A percentile compares a stretch with the other conserved stretches of the same genome.
Evolutionary conservation across 768 basidiomycete species (phyloP).

Genomic region (Kwoniella heveanensis): DNA sequence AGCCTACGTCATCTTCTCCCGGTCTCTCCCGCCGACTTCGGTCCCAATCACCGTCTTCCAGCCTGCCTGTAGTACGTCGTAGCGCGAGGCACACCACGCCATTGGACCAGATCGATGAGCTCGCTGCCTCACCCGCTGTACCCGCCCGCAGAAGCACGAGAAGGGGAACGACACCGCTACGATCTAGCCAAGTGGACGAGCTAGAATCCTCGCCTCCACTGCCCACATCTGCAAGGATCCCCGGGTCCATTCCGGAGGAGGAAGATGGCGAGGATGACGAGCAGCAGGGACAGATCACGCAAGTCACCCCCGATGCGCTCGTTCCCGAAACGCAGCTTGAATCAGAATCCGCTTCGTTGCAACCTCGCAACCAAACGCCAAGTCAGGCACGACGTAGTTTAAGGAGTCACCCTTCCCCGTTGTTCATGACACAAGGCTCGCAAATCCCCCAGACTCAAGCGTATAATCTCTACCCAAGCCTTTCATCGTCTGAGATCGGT

Average conservation of each 20-base stretch:
- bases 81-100: slow-evolving; percentile 14
- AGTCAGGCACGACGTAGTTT: background rate
- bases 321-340: slow-evolving; percentile 23
- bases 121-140: slow-evolving; percentile 14
- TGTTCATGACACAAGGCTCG: slow-evolving; percentile 31
- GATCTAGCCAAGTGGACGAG: slow-evolving; percentile 24
- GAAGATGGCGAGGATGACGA: slow-evolving; percentile 6
- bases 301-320: slow-evolving; percentile 1
- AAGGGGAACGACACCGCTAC: slow-evolving; percentile 10
- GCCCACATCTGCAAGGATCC: background rate
- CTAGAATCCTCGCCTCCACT: slow-evolving; percentile 22
- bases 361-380: slow-evolving; percentile 3
- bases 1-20: background rate
- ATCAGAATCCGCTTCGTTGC: background rate
- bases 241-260: slow-evolving; percentile 13
- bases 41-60: slow-evolving; percentile 10
- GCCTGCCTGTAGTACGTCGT: slow-evolving; percentile 5
- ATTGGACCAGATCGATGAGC: slow-evolving; percentile 18
- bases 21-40: background rate
- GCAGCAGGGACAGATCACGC: background rate
- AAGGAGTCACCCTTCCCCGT: slow-evolving; percentile 4
- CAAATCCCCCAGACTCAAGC: slow-evolving; percentile 28
- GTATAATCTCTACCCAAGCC: slow-evolving; percentile 20
- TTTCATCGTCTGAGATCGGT: slow-evolving; percentile 13
- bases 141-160: slow-evolving; percentile 5